phyloP scores from a whole-genome alignment of 1,284 basidiomycete genomes.

The Vanrija sp. region DNA sequence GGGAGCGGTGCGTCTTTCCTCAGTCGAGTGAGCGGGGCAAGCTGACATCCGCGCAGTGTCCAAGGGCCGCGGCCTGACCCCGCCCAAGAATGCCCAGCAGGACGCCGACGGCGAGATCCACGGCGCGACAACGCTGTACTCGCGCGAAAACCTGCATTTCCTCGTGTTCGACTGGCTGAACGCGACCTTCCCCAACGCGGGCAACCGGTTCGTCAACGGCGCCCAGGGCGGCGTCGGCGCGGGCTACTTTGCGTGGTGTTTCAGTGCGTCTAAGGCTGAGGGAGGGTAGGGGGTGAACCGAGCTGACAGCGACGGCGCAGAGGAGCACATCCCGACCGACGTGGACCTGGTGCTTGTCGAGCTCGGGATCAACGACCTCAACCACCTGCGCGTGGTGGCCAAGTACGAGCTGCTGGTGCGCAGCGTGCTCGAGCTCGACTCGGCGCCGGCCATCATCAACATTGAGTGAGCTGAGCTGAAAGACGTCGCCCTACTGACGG shows the following conservation, averaged over 20 bases:
- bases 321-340: slow-evolving; percentile 44
- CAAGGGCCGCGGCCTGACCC: slow-evolving; percentile 38
- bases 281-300: no score
- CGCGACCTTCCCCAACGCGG: slow-evolving; percentile 33
- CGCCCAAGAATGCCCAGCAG: neutral
- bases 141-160: slow-evolving; percentile 43
- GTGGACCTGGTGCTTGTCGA: slow-evolving; percentile 42
- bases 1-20: slow-evolving; percentile 33
- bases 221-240: slow-evolving; percentile 46
- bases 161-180: slow-evolving; percentile 45
- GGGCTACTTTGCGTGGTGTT: slow-evolving; percentile 46
- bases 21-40: neutral
- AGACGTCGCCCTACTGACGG: neutral
- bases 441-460: slow-evolving; percentile 43
- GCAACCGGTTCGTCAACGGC: slow-evolving; percentile 38
- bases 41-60: slow-evolving; percentile 24
- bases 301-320: slow-evolving; percentile 17
- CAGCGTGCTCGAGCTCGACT: slow-evolving; percentile 35
- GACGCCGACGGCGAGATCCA: neutral
- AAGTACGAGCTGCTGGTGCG: slow-evolving; percentile 43
- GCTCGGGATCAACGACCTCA: slow-evolving; percentile 44
- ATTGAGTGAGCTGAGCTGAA: slow-evolving; percentile 34
- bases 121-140: slow-evolving; percentile 42
- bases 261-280: slow-evolving; percentile 28
- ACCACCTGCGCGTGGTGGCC: slow-evolving; percentile 27